Conservation (phyloP, 306 rosid genomes). For the Macrotyloma uniflorum region DNA sequence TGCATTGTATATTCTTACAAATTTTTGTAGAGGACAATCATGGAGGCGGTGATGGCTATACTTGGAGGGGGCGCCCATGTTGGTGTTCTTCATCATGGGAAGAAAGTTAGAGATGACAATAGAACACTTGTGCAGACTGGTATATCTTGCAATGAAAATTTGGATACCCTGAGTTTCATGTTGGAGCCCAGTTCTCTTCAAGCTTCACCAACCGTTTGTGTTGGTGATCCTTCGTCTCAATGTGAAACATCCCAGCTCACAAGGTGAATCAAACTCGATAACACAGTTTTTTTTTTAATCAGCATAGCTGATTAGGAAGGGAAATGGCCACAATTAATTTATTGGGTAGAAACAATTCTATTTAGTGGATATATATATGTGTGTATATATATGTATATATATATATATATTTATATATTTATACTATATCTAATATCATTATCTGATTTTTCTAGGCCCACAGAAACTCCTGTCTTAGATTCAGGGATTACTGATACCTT, state of each 20-base stretch:
- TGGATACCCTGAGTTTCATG: constrained; percentile 74
- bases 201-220: constrained; percentile 51
- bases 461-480: constrained; percentile 55
- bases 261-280: constrained; percentile 51
- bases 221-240: constrained; percentile 56
- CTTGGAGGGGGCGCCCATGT: constrained; percentile 72
- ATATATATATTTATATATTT: not conserved
- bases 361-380: too few relatives aligned
- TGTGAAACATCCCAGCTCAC: constrained; percentile 55
- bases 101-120: constrained; percentile 76
- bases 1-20: constrained; percentile 16
- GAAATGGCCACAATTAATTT: not conserved
- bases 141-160: constrained; percentile 73
- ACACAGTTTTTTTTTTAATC: constrained; percentile 22
- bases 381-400: too few relatives aligned
- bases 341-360: not conserved
- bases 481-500: constrained; percentile 52
- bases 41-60: constrained; percentile 78
- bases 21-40: constrained; percentile 67
- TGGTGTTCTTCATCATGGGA: constrained; percentile 76
- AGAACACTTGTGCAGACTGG: constrained; percentile 86
- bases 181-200: constrained; percentile 70
- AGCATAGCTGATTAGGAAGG: constrained; percentile 8
- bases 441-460: constrained; percentile 57
- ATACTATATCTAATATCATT: constrained; percentile 27